Evolutionary conservation across 2,329 filamentous ascomycete genomes (phyloP), one percentile per base, ranked within the genome.

Genomic region (Hymenoscyphus repandus): DNA sequence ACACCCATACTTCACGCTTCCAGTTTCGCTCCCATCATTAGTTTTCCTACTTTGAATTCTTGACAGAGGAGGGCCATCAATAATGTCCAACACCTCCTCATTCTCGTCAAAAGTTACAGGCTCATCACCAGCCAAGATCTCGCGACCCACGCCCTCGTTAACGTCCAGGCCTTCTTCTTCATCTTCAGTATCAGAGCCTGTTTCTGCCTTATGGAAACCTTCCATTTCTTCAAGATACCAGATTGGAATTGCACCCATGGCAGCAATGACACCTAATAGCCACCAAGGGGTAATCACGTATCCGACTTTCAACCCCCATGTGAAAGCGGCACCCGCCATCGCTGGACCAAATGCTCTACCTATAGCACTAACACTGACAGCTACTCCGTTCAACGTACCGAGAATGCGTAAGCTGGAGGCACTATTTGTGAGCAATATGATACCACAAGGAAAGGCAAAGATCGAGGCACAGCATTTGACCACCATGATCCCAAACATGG

Each of bases 391-490:
- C 49, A 97, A 72, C 0, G 91, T 96, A 1, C 90, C 91, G 5
- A 97, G 77, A 9, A 95, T 80, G 39, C 78, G 74, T 13, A 96
- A 72, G 49, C 85, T 90, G 1, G 76, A 70, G 4, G 90, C 90
- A 9, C 85, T 89, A 69, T 96, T 96, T 27, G 91, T 96, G 34
- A 97, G 78, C 43, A 97, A 75, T 60, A 97, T 96, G 5, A 89
- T 95, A 22, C 80, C 85, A 62, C 88, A 93, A 0, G 93, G 92
- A 66, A 96, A 96, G 1, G 86, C 86, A 62, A 96, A 85, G 57
- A 95, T 93, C 52, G 84, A 82, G 36, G 79, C 80, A 49, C 87
- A 77, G 9, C 86, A 85, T 67, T 95, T 95, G 62, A 84, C 59
- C 38, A 88, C 69, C 74, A 96, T 83, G 34, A 95, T 71, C 0